Percentiles rank a stretch among this genome's conserved stretches.
phyloP scores from a whole-genome alignment of 768 basidiomycete species.

The Tylopilus sp. region DNA sequence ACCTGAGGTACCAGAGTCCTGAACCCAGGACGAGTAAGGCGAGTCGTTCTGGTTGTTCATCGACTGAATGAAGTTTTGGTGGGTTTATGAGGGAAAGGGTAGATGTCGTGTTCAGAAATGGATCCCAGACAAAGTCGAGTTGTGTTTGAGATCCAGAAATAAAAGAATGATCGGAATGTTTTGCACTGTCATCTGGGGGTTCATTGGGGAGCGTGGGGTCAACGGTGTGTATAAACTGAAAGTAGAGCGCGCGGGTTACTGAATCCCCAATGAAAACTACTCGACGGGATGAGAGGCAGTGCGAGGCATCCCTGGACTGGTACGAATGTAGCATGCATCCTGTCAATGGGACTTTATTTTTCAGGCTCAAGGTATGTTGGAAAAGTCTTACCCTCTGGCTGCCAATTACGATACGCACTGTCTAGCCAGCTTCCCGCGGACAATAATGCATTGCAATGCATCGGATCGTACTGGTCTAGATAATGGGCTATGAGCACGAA shows the following conservation, averaged over 20 bases:
- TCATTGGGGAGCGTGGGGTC: conserved; percentile 54
- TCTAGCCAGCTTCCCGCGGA: conserved; percentile 81
- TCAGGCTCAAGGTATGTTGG: background rate
- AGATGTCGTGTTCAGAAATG: conserved; percentile 72
- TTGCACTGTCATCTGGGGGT: conserved; percentile 54
- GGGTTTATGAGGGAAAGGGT: conserved; percentile 44
- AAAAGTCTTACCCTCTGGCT: conserved; percentile 66
- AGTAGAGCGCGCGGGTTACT: conserved; percentile 75
- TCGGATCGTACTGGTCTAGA: conserved; percentile 68
- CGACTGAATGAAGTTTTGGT: background rate
- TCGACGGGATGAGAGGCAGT: conserved; percentile 55
- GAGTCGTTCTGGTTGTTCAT: conserved; percentile 34
- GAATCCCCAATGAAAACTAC: conserved; percentile 86
- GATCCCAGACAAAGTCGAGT: conserved; percentile 79
- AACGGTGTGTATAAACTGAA: conserved; percentile 60
- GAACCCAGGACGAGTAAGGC: conserved; percentile 79
- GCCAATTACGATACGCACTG: conserved; percentile 66
- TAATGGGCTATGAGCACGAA: background rate
- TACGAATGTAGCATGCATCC: conserved; percentile 81
- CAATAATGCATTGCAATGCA: conserved; percentile 69
- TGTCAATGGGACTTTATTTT: conserved; percentile 30
- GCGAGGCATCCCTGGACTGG: conserved; percentile 46
- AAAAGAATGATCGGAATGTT: conserved; percentile 64
- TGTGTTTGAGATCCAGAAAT: conserved; percentile 43
- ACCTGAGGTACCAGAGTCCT: conserved; percentile 87